These are phyloP conservation scores for Saprolegnia parasitica DNA, from an alignment of 352 stramenopile genomes.

Conservation along the genomic window DNA sequence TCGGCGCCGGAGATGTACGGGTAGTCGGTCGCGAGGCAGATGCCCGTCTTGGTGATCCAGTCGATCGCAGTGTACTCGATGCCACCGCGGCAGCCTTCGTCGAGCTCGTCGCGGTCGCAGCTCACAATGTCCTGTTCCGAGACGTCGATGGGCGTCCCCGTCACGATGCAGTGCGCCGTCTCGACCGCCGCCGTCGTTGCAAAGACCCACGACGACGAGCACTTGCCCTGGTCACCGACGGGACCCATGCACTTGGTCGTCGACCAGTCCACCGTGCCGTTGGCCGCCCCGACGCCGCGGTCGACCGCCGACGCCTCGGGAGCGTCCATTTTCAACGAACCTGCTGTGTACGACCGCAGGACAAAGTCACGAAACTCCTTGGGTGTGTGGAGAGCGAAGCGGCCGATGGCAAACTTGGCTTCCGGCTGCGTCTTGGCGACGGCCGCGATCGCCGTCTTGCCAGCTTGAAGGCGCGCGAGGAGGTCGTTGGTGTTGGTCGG, in stretches of 20 bases:
- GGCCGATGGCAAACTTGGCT: too few relatives aligned
- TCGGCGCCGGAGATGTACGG: slow-evolving; percentile 62
- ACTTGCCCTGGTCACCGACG: slow-evolving; percentile 93
- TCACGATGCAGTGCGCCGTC: slow-evolving; percentile 79
- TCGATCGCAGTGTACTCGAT: slow-evolving; percentile 87
- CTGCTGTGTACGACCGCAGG: too few relatives aligned
- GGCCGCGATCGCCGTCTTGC: too few relatives aligned
- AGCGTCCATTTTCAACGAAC: too few relatives aligned
- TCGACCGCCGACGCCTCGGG: too few relatives aligned
- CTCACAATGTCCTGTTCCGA: slow-evolving; percentile 92
- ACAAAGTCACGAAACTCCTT: too few relatives aligned
- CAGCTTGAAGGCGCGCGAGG: too few relatives aligned
- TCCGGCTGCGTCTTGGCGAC: too few relatives aligned
- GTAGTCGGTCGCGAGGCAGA: slow-evolving; percentile 77
- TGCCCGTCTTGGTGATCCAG: slow-evolving; percentile 82
- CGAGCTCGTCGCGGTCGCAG: slow-evolving; percentile 55
- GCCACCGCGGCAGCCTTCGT: slow-evolving; percentile 90
- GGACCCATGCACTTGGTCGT: slow-evolving; percentile 79
- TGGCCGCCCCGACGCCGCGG: too few relatives aligned
- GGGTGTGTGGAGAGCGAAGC: too few relatives aligned
- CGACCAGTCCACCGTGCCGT: slow-evolving; percentile 70
- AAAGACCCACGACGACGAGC: slow-evolving; percentile 96
- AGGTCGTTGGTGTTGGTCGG: too few relatives aligned
- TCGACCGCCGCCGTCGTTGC: slow-evolving; percentile 89
- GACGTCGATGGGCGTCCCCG: slow-evolving; percentile 60